Conservation (phyloP, 2,329 filamentous ascomycete species). For the Fonsecaea pedrosoi region DNA sequence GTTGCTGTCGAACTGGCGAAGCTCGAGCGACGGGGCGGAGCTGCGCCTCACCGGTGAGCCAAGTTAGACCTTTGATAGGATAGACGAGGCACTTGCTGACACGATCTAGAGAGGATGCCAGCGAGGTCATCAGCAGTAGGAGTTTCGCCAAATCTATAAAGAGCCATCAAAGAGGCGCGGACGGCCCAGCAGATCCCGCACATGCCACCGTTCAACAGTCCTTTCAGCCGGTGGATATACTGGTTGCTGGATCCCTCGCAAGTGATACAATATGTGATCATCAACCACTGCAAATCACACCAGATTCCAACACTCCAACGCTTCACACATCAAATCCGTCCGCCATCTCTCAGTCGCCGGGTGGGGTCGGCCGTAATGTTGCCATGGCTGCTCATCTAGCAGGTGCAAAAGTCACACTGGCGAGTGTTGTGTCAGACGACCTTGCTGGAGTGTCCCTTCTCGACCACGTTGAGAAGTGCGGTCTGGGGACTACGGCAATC, state of each 20-base stretch:
- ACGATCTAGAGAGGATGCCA: constrained; percentile 18
- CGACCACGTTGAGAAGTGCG: constrained; percentile 66
- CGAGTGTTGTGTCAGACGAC: constrained; percentile 82
- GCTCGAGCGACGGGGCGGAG: constrained; percentile 50
- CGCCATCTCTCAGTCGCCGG: constrained; percentile 78
- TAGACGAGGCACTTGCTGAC: constrained; percentile 20
- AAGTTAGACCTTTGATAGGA: constrained; percentile 27
- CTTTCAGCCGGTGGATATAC: constrained; percentile 64
- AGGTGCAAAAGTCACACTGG: constrained; percentile 71
- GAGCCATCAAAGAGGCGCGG: background rate
- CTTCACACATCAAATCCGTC: constrained; percentile 87
- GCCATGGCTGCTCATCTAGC: constrained; percentile 80
- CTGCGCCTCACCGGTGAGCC: constrained; percentile 36
- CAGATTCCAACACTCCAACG: constrained; percentile 45
- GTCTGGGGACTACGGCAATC: constrained; percentile 70
- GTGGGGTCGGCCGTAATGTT: constrained; percentile 92
- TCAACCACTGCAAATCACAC: constrained; percentile 52
- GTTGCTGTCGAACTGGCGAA: constrained; percentile 68
- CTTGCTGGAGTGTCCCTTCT: constrained; percentile 76
- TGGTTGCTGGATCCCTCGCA: constrained; percentile 87
- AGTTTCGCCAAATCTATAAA: background rate
- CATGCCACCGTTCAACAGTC: background rate
- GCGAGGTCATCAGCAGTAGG: constrained; percentile 1
- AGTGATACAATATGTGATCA: constrained; percentile 88
- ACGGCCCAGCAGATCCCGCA: background rate